phyloP scores from a whole-genome alignment of 176 grass and related monocot genomes.

The Hordeum vulgare region MorexV3_pseudomolecules_assembly NC_058519.1:104960749-104961248 shows the following conservation, averaged over 20 bases:
- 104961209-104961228: neutral
- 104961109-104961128: neutral
- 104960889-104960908: neutral
- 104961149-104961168: too few relatives aligned
- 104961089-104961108: neutral
- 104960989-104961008: neutral
- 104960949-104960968: neutral
- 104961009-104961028: neutral
- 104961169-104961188: neutral
- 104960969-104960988: neutral
- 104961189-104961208: neutral
- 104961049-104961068: neutral
- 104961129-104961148: neutral
- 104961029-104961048: neutral
- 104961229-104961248: neutral
- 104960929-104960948: neutral
- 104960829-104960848: neutral
- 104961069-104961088: neutral
- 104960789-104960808: too few relatives aligned
- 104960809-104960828: neutral
- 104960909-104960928: neutral
- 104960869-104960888: neutral
- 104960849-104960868: neutral
- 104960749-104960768: too few relatives aligned
- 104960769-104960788: too few relatives aligned